phyloP scores from a whole-genome alignment of 1,139 yeast genomes.

The Protomyces arabidopsidicola region DNA sequence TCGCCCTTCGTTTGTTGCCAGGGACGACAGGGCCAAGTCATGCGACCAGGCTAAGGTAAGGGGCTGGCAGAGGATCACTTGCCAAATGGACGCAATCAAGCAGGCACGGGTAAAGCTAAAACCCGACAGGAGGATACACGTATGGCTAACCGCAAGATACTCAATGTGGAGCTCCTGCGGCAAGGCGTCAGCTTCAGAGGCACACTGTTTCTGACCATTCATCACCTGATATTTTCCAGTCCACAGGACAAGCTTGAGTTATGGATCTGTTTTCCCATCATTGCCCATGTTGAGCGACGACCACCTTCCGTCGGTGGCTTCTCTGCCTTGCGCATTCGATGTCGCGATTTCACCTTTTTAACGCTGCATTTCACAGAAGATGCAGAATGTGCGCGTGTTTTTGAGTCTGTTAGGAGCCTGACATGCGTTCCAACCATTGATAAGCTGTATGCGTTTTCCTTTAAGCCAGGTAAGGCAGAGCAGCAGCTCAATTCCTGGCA shows the following conservation, averaged over 20 bases:
- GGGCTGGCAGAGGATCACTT: no score
- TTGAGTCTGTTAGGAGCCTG: slow-evolving; percentile 50
- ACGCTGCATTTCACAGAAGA: slow-evolving; percentile 68
- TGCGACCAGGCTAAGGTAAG: no score
- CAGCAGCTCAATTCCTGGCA: slow-evolving; percentile 61
- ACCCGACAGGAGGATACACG: no score
- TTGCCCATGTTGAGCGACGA: slow-evolving; percentile 60
- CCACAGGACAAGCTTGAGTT: slow-evolving; percentile 50
- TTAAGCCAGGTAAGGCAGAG: slow-evolving; percentile 58
- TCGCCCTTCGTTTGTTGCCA: not conserved
- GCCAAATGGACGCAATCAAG: slow-evolving; percentile 4
- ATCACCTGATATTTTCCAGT: slow-evolving; percentile 67
- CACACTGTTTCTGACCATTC: slow-evolving; percentile 70
- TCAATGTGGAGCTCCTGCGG: slow-evolving; percentile 62
- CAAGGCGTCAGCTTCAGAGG: slow-evolving; percentile 67
- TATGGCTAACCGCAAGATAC: slow-evolving; percentile 44
- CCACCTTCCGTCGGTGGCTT: slow-evolving; percentile 41
- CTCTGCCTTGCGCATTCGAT: slow-evolving; percentile 62
- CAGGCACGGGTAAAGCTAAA: not conserved
- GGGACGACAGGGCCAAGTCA: not conserved
- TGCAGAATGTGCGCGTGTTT: slow-evolving; percentile 62
- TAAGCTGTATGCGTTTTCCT: slow-evolving; percentile 65
- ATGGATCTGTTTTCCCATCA: slow-evolving; percentile 91
- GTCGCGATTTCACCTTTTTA: slow-evolving; percentile 83
- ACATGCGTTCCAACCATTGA: slow-evolving; percentile 43